Conservation (phyloP, 2,329 filamentous ascomycete genomes). For the Aspergillus sp. region DNA sequence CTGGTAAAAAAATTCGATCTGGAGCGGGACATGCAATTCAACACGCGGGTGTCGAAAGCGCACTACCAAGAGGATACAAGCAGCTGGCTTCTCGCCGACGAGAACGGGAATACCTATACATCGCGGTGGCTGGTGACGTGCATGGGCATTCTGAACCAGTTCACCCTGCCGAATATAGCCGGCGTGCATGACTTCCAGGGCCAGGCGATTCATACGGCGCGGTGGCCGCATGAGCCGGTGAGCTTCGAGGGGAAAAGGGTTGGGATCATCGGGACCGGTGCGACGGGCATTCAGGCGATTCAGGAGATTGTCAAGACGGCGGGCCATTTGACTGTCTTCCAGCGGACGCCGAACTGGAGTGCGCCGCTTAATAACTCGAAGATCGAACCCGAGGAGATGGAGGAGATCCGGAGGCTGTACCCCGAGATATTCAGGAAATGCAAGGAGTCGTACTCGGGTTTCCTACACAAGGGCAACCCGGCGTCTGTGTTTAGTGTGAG, state of each 20-base stretch:
- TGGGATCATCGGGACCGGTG: constrained; percentile 57
- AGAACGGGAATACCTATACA: constrained; percentile 40
- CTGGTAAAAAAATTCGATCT: constrained; percentile 47
- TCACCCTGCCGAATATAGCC: constrained; percentile 41
- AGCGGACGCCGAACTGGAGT: constrained; percentile 66
- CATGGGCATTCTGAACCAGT: constrained; percentile 49
- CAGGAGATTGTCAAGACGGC: constrained; percentile 60
- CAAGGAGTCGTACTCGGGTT: constrained; percentile 57
- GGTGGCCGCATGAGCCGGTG: constrained; percentile 52
- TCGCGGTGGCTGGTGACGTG: constrained; percentile 49
- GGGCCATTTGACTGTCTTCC: constrained; percentile 59
- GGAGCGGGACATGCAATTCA: constrained; percentile 47
- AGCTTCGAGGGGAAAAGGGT: constrained; percentile 51
- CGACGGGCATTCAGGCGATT: constrained; percentile 56
- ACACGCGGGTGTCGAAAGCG: constrained; percentile 38
- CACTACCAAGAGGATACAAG: constrained; percentile 8
- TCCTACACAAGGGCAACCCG: constrained; percentile 57
- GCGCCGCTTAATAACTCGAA: constrained; percentile 53
- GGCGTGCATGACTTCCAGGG: constrained; percentile 50
- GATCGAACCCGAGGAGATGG: neutral
- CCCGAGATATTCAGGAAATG: constrained; percentile 54
- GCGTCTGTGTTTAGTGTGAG: constrained; percentile 58
- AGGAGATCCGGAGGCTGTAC: constrained; percentile 30
- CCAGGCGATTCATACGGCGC: constrained; percentile 54
- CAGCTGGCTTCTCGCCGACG: constrained; percentile 48